These are phyloP conservation scores for Ambrosiella cleistominuta DNA, from an alignment of 2,329 filamentous ascomycete genomes.

Conservation along the genomic window DNA sequence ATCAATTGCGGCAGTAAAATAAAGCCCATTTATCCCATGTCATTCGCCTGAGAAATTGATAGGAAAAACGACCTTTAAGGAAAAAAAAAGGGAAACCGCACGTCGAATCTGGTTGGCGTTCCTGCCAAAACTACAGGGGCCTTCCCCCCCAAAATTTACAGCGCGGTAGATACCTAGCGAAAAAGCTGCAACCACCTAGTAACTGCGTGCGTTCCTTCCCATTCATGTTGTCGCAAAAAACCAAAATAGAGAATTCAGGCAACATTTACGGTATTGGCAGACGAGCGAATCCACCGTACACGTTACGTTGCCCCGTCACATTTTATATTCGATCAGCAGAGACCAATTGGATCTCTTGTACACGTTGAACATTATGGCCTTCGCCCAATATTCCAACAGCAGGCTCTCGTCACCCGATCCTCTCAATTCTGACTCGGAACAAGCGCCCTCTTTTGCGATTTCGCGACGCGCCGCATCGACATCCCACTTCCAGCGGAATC, in stretches of 20 bases:
- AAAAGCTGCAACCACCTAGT: neutral
- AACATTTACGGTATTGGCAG: neutral
- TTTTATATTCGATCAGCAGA: too few species aligned
- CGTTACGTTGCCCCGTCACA: neutral
- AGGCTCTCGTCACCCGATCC: constrained; percentile 11
- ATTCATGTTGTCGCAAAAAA: neutral
- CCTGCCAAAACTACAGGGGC: neutral
- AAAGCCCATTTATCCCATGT: neutral
- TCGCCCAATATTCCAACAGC: neutral
- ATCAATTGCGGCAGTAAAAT: neutral
- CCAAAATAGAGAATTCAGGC: neutral
- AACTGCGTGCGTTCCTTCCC: neutral
- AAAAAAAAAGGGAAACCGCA: neutral
- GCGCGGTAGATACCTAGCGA: neutral
- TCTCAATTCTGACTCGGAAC: constrained; percentile 10
- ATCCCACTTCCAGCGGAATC: neutral
- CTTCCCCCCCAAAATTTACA: neutral
- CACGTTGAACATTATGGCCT: neutral
- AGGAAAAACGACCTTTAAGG: neutral
- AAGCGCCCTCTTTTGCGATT: neutral
- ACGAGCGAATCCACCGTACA: neutral
- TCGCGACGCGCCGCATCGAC: constrained; percentile 7
- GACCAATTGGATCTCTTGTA: neutral
- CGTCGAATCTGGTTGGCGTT: neutral
- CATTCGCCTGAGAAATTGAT: neutral